Evolutionary conservation across 140 eudicot species (phyloP).

Genomic region (Stevia rebaudiana): DNA sequence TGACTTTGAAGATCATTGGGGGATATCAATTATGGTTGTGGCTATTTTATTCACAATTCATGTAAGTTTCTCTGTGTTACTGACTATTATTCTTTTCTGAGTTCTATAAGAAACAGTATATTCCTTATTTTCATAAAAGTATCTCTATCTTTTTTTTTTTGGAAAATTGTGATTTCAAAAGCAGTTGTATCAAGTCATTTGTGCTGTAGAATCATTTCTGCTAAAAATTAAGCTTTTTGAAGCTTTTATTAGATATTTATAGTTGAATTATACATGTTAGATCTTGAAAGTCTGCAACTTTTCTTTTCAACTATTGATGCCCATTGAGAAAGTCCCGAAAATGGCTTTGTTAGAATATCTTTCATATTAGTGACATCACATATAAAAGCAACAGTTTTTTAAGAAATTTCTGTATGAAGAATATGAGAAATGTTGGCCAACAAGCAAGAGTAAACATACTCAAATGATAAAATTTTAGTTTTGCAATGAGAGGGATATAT

Average conservation of each 20-base stretch:
- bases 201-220: background rate
- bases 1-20: conserved; percentile 57
- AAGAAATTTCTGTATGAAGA: conserved; percentile 7
- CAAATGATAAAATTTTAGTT: conserved; percentile 1
- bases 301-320: background rate
- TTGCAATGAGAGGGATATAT: conserved; percentile 2
- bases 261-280: background rate
- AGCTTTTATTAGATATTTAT: conserved; percentile 12
- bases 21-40: conserved; percentile 63
- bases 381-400: background rate
- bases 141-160: background rate
- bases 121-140: background rate
- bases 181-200: conserved; percentile 8
- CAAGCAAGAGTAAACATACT: background rate
- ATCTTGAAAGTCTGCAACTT: background rate
- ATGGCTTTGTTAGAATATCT: background rate
- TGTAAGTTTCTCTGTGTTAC: conserved; percentile 43
- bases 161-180: background rate
- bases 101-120: background rate
- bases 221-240: background rate
- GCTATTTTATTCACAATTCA: conserved; percentile 63
- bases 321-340: conserved; percentile 2
- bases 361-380: conserved; percentile 6
- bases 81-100: background rate
- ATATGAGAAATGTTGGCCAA: background rate